phyloP scores from a whole-genome alignment of 768 basidiomycete genomes.

The Dictyophora rubrovolvata region DNA sequence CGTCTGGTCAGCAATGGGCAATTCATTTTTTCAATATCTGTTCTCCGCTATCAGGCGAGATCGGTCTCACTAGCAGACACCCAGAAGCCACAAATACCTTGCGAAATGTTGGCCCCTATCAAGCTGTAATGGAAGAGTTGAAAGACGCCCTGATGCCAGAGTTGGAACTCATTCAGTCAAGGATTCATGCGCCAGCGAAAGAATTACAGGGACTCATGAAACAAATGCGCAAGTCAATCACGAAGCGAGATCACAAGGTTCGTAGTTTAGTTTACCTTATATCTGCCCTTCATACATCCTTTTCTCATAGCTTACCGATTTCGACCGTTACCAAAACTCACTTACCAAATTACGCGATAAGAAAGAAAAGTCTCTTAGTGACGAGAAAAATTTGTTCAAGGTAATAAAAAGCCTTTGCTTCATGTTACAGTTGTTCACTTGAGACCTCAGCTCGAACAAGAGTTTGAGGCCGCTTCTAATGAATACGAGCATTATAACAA shows the following conservation, averaged over 20 bases:
- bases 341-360: slow-evolving; percentile 93
- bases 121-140: slow-evolving; percentile 73
- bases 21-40: slow-evolving; percentile 55
- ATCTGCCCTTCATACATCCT: not conserved
- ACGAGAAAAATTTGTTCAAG: slow-evolving; percentile 97
- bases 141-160: slow-evolving; percentile 73
- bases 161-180: slow-evolving; percentile 84
- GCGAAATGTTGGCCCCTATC: slow-evolving; percentile 63
- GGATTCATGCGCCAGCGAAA: slow-evolving; percentile 78
- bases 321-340: slow-evolving; percentile 93
- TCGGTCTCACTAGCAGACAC: slow-evolving; percentile 66
- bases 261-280: slow-evolving; percentile 11
- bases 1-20: slow-evolving; percentile 50
- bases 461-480: slow-evolving; percentile 83
- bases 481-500: slow-evolving; percentile 93
- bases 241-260: slow-evolving; percentile 95
- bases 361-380: slow-evolving; percentile 91
- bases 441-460: slow-evolving; percentile 78
- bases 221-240: slow-evolving; percentile 84
- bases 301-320: slow-evolving; percentile 64
- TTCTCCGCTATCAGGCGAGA: slow-evolving; percentile 63
- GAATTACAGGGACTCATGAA: slow-evolving; percentile 84
- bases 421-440: slow-evolving; percentile 16
- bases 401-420: slow-evolving; percentile 27
- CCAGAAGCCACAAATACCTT: slow-evolving; percentile 73